These are phyloP conservation scores for Alnus glutinosa DNA, from an alignment of 306 rosid genomes.

Conservation along the genomic window DNA sequence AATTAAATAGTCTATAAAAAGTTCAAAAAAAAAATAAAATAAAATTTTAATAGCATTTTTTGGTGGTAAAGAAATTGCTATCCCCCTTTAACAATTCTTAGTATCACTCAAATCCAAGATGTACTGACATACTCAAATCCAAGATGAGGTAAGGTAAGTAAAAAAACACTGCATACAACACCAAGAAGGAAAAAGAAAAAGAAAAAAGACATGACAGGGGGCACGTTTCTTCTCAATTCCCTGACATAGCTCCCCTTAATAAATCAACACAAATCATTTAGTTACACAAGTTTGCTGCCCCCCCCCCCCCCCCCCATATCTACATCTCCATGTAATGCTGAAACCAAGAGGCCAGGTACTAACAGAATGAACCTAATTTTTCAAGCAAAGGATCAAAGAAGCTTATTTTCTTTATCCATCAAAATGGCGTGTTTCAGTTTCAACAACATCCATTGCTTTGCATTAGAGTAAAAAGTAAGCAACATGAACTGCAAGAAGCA, in stretches of 20 bases:
- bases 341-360: background rate
- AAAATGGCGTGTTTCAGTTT: conserved; percentile 43
- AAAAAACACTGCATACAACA: background rate
- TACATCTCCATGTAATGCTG: background rate
- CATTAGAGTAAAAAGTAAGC: conserved; percentile 58
- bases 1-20: too few species aligned
- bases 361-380: conserved; percentile 4
- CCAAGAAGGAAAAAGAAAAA: background rate
- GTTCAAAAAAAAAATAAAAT: too few species aligned
- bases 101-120: too few species aligned
- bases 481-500: conserved; percentile 85
- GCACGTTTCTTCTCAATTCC: background rate
- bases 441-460: conserved; percentile 66
- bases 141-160: too few species aligned
- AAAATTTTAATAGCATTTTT: too few species aligned
- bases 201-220: too few species aligned
- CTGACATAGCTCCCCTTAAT: background rate
- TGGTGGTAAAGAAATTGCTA: too few species aligned
- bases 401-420: conserved; percentile 59
- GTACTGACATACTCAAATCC: too few species aligned
- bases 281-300: background rate
- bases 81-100: too few species aligned
- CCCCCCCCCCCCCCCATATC: background rate
- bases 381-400: conserved; percentile 34
- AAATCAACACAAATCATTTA: background rate